phyloP scores from a whole-genome alignment of 2,329 filamentous ascomycete species.

The Aspergillus sclerotialis region DNA sequence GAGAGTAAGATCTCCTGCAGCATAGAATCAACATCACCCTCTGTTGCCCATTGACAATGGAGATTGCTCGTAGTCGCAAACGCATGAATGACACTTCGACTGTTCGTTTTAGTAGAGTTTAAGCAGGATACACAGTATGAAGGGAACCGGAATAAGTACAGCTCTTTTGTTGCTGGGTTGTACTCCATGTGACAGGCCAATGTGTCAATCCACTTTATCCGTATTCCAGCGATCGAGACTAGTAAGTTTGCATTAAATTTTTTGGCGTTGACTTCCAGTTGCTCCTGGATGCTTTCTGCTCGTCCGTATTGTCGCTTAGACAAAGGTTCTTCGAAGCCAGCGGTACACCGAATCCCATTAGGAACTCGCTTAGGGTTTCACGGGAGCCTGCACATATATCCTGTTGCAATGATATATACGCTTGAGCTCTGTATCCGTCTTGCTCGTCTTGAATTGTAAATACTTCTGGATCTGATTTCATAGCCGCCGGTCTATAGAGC shows the following conservation, averaged over 20 bases:
- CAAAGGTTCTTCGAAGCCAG: slow-evolving; percentile 4
- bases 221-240: not conserved
- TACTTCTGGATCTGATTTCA: not conserved
- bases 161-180: slow-evolving; percentile 2
- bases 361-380: slow-evolving; percentile 5
- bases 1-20: slow-evolving; percentile 4
- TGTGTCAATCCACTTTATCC: slow-evolving; percentile 6
- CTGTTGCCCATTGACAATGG: slow-evolving; percentile 6
- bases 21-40: slow-evolving; percentile 4
- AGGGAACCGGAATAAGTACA: slow-evolving; percentile 5
- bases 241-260: slow-evolving; percentile 5
- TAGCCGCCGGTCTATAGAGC: slow-evolving; percentile 1
- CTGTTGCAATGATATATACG: slow-evolving; percentile 1
- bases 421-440: slow-evolving; percentile 1
- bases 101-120: not conserved
- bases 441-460: not conserved
- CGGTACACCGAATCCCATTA: slow-evolving; percentile 7
- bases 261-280: slow-evolving; percentile 1
- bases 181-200: slow-evolving; percentile 6
- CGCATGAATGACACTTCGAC: slow-evolving; percentile 1
- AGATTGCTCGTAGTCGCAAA: slow-evolving; percentile 4
- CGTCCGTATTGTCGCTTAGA: slow-evolving; percentile 1
- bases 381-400: slow-evolving; percentile 1
- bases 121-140: slow-evolving; percentile 1
- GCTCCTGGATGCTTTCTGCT: slow-evolving; percentile 1